Conservation (phyloP, 2,329 filamentous ascomycete species). For the Aspergillus calidoustus region DNA sequence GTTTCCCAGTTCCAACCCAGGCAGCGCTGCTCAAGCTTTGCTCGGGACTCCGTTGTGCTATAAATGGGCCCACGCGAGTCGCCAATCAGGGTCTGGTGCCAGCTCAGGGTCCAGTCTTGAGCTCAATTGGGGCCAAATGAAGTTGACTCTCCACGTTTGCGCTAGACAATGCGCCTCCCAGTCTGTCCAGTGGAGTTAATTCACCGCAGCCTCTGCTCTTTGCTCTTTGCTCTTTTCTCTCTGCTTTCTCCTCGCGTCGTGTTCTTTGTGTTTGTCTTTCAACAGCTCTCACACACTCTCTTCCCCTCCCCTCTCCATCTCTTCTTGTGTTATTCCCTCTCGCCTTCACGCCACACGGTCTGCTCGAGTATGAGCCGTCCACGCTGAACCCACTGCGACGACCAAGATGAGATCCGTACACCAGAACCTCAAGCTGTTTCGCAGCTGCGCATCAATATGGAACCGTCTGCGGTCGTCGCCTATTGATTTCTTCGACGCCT, state of each 20-base stretch:
- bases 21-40: background rate
- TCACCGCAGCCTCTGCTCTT: background rate
- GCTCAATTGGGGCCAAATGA: background rate
- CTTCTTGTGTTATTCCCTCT: too few species aligned
- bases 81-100: background rate
- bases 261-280: too few species aligned
- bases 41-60: background rate
- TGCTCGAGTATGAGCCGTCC: constrained; percentile 5
- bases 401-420: constrained; percentile 13
- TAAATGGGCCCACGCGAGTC: background rate
- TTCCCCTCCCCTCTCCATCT: background rate
- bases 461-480: constrained; percentile 22
- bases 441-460: constrained; percentile 8
- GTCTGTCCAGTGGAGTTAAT: background rate
- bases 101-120: background rate
- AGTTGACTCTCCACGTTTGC: background rate
- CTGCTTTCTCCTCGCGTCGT: background rate
- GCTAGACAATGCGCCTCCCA: background rate
- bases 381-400: constrained; percentile 5
- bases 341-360: too few species aligned
- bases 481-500: constrained; percentile 25
- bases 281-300: too few species aligned
- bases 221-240: constrained; percentile 1
- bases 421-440: constrained; percentile 5
- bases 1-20: too few species aligned